phyloP scores from a whole-genome alignment of 331 rosid genomes.

The Dryas integrifolia region DNA sequence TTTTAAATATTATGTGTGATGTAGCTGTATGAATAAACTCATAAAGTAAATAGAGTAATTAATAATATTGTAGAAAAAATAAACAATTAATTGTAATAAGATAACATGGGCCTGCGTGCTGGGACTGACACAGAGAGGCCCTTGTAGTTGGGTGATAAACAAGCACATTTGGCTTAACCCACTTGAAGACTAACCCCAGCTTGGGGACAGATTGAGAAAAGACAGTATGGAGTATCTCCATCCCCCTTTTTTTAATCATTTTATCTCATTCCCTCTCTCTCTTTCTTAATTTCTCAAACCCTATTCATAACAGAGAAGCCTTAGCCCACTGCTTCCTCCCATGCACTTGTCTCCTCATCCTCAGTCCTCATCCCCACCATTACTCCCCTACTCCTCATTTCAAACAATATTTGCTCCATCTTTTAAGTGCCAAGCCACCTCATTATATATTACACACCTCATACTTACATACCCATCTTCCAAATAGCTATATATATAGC shows the following conservation, averaged over 20 bases:
- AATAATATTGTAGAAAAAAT: too few species aligned
- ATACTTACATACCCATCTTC: too few species aligned
- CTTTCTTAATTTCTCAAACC: conserved; percentile 27
- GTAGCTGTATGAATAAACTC: too few species aligned
- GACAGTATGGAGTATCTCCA: conserved; percentile 58
- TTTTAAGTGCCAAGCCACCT: too few species aligned
- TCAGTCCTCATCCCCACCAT: conserved; percentile 28
- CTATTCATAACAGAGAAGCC: conserved; percentile 44
- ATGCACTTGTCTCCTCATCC: conserved; percentile 60
- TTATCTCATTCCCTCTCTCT: neutral
- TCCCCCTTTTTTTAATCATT: neutral
- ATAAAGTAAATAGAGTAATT: too few species aligned
- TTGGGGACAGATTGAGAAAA: conserved; percentile 46
- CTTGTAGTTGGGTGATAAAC: conserved; percentile 44
- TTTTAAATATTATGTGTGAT: neutral
- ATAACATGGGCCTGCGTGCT: conserved; percentile 82
- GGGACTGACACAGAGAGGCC: conserved; percentile 66
- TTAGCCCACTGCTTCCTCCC: conserved; percentile 71
- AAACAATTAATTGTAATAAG: conserved; percentile 21
- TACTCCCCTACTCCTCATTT: conserved; percentile 26
- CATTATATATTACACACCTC: too few species aligned
- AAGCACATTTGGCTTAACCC: conserved; percentile 45
- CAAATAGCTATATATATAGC: too few species aligned
- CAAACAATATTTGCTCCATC: too few species aligned
- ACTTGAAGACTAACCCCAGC: conserved; percentile 53